Evolutionary conservation across 345 rosid genomes (phyloP).

Genomic region (Lumnitzera littorea): DNA sequence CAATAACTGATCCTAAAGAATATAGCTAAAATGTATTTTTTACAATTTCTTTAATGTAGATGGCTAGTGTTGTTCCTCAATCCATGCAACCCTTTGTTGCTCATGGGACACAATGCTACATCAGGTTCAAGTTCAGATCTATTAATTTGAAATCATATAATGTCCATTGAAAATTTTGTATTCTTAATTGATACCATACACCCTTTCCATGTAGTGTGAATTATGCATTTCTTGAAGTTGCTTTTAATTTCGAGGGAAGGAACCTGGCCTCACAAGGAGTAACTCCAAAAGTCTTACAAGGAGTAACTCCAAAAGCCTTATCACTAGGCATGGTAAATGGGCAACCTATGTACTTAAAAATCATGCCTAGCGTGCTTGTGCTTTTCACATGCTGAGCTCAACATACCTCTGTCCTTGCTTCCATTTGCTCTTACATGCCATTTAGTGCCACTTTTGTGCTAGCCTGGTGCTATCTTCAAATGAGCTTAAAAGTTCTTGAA

Average conservation of each 20-base stretch:
- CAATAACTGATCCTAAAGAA: not conserved
- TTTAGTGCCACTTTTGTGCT: no score
- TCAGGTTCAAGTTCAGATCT: slow-evolving; percentile 45
- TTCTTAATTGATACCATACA: no score
- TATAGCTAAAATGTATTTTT: not conserved
- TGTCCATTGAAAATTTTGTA: slow-evolving; percentile 14
- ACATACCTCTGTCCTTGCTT: no score
- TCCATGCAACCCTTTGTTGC: slow-evolving; percentile 45
- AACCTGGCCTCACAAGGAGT: slow-evolving; percentile 10
- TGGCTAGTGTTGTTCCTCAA: slow-evolving; percentile 47
- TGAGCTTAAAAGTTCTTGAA: no score
- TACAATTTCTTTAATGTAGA: slow-evolving; percentile 33
- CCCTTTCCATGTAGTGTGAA: slow-evolving; percentile 30
- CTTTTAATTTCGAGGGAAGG: slow-evolving; percentile 71
- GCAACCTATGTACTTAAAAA: no score
- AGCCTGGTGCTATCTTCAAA: no score
- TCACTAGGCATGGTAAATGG: no score
- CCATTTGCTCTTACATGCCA: no score
- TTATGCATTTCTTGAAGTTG: slow-evolving; percentile 73
- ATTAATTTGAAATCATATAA: not conserved
- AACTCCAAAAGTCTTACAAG: no score
- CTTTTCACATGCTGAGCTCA: no score
- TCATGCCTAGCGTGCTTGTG: no score
- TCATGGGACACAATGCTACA: slow-evolving; percentile 56
- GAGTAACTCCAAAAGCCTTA: no score